Evolutionary conservation across 371 early-diverging fungal genomes (phyloP).

Genomic region (Mortierella polycephala): DNA sequence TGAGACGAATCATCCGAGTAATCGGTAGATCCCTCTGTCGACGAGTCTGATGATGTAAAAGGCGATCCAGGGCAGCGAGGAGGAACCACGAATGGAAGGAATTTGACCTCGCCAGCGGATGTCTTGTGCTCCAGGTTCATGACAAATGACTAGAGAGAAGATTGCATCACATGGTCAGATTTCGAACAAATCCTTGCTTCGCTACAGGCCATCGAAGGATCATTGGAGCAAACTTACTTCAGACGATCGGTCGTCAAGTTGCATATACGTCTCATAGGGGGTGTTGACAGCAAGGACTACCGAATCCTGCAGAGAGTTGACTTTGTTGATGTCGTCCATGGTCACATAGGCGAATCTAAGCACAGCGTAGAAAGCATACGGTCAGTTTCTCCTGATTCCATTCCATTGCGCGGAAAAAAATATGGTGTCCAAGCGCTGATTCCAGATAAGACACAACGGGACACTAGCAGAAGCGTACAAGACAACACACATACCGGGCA

Average conservation of each 20-base stretch:
- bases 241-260: constrained; percentile 27
- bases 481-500: constrained; percentile 22
- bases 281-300: constrained; percentile 44
- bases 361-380: neutral
- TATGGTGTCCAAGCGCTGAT: neutral
- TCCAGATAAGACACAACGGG: neutral
- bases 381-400: neutral
- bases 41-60: constrained; percentile 35
- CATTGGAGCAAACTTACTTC: constrained; percentile 27
- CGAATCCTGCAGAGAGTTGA: constrained; percentile 47
- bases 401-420: neutral
- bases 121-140: constrained; percentile 55
- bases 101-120: constrained; percentile 36
- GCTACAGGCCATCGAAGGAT: neutral
- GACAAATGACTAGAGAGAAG: constrained; percentile 27
- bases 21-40: constrained; percentile 34
- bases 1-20: constrained; percentile 41
- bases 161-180: neutral
- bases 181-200: neutral
- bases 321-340: constrained; percentile 45
- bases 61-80: constrained; percentile 46
- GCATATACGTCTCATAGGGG: constrained; percentile 48
- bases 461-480: neutral
- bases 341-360: constrained; percentile 47
- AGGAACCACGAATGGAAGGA: constrained; percentile 38